Conservation (phyloP, 164 flowering plant genomes). For the Cinnamomum chago region DNA sequence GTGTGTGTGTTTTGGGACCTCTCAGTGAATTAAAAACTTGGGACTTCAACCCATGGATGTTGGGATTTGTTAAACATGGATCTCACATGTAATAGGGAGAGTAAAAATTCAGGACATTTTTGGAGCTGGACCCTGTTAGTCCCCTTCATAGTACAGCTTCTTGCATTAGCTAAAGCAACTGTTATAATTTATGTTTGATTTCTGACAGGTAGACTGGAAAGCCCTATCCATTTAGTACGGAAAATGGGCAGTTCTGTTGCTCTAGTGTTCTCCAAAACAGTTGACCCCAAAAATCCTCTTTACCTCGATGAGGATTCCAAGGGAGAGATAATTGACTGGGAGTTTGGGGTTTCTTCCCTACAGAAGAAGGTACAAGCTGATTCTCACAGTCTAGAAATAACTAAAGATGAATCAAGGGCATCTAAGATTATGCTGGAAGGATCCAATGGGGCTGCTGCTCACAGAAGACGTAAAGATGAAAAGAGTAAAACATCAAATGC, state of each 20-base stretch:
- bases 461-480: slow-evolving; percentile 10
- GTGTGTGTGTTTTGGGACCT: too few species aligned
- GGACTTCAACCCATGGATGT: too few species aligned
- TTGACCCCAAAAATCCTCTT: slow-evolving; percentile 91
- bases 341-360: slow-evolving; percentile 46
- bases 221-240: slow-evolving; percentile 59
- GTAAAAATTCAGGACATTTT: too few species aligned
- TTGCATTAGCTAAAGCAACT: neutral
- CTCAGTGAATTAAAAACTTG: too few species aligned
- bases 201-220: slow-evolving; percentile 84
- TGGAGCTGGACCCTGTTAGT: too few species aligned
- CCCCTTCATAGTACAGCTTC: neutral
- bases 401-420: slow-evolving; percentile 14
- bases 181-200: slow-evolving; percentile 4
- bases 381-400: slow-evolving; percentile 12
- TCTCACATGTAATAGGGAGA: too few species aligned
- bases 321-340: slow-evolving; percentile 79
- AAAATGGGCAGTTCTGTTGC: slow-evolving; percentile 90
- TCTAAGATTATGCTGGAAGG: slow-evolving; percentile 19
- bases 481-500: slow-evolving; percentile 19
- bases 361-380: slow-evolving; percentile 15
- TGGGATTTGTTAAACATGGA: too few species aligned
- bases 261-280: slow-evolving; percentile 72
- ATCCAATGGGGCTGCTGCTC: slow-evolving; percentile 13
- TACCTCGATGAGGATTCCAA: slow-evolving; percentile 81